A percentile compares a stretch with the other conserved stretches of the same genome.
These are phyloP conservation scores for Penicillium paradoxum DNA, from an alignment of 495 filamentous ascomycete genomes.

Conservation along the genomic window DNA sequence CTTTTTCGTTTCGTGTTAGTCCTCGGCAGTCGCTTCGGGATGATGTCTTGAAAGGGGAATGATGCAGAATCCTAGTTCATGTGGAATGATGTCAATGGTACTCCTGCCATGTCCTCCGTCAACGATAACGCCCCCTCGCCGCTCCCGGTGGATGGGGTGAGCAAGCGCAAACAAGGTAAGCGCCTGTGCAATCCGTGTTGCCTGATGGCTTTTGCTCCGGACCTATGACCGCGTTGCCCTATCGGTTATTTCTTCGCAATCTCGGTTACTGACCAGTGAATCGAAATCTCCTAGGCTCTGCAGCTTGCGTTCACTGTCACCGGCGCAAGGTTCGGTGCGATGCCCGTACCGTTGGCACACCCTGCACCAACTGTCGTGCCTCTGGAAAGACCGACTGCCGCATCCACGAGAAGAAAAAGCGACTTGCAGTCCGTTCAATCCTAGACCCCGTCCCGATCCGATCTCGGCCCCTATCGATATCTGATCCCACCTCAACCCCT, in stretches of 20 bases:
- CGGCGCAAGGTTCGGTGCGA: constrained; percentile 48
- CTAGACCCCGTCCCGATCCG: constrained; percentile 47
- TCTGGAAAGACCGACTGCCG: constrained; percentile 44
- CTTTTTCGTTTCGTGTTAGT: constrained; percentile 20
- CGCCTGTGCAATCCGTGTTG: background rate
- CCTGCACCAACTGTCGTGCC: constrained; percentile 44
- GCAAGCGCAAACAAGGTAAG: constrained; percentile 36
- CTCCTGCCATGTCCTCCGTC: constrained; percentile 29
- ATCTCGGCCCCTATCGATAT: constrained; percentile 35
- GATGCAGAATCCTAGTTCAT: constrained; percentile 24
- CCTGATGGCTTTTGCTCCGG: background rate
- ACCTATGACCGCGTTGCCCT: background rate
- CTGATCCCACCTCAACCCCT: constrained; percentile 24
- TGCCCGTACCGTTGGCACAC: constrained; percentile 40
- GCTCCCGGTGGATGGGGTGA: constrained; percentile 28
- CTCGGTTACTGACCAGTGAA: constrained; percentile 13
- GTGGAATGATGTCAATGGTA: constrained; percentile 30
- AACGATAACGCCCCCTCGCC: constrained; percentile 29
- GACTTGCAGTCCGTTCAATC: constrained; percentile 41
- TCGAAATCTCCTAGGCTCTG: constrained; percentile 32
- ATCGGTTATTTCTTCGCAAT: background rate
- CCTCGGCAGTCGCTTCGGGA: constrained; percentile 20
- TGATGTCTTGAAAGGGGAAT: constrained; percentile 20
- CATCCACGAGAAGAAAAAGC: constrained; percentile 48
- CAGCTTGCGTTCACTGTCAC: constrained; percentile 46